Evolutionary conservation across 2,329 filamentous ascomycete species (phyloP).

Genomic region (Amauroascus niger): DNA sequence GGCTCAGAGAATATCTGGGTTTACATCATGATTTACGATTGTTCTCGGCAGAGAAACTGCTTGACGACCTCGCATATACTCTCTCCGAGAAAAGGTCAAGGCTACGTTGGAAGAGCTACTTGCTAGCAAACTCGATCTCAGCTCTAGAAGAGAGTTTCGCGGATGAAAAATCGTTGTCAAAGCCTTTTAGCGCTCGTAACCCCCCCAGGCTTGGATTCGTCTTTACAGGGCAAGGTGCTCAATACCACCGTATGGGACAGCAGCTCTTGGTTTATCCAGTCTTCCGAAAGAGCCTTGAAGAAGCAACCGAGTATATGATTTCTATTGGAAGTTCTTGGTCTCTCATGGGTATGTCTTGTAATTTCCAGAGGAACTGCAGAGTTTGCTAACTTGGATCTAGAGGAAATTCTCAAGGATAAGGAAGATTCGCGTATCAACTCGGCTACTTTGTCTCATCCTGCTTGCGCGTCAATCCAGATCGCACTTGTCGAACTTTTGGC

Average conservation of each 20-base stretch:
- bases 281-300: conserved; percentile 18
- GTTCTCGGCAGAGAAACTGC: background rate
- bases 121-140: conserved; percentile 6
- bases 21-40: background rate
- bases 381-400: conserved; percentile 5
- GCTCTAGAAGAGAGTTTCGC: background rate
- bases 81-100: conserved; percentile 6
- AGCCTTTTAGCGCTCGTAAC: conserved; percentile 16
- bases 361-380: background rate
- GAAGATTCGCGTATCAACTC: conserved; percentile 20
- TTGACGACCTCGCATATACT: conserved; percentile 11
- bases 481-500: conserved; percentile 24
- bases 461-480: conserved; percentile 26
- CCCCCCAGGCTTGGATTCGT: conserved; percentile 24
- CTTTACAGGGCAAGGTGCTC: conserved; percentile 35
- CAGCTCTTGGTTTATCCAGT: conserved; percentile 21
- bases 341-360: background rate
- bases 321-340: background rate
- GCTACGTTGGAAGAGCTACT: conserved; percentile 9
- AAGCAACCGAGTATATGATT: conserved; percentile 14
- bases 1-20: background rate
- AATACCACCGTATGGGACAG: conserved; percentile 29
- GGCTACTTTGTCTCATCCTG: conserved; percentile 25
- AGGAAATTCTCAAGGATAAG: conserved; percentile 21
- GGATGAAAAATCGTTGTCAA: conserved; percentile 14